Evolutionary conservation across 2,329 filamentous ascomycete genomes (phyloP), one percentile per base, ranked within the genome.

Genomic region (Neopestalotiopsis sp.): DNA sequence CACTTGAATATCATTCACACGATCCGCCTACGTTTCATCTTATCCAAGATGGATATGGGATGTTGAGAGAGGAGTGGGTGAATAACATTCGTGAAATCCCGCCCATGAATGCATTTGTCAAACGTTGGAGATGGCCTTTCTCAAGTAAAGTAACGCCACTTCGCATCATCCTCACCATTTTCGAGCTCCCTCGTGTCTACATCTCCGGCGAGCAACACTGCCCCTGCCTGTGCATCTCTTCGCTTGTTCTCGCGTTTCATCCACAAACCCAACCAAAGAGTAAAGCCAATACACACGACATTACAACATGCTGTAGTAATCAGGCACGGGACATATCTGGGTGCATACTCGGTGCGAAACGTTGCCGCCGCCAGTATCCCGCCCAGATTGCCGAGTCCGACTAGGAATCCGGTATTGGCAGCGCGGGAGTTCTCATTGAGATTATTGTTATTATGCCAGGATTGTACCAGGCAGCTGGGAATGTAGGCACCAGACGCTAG

Each of bases 391-490:
- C 83, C 84, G 7, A 87, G 73, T 0, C 83, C 84, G 5, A 85
- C 84, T 1, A 84, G 76, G 14, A 86, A 74, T 0, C 82, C 84
- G 1, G 83, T 86, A 10, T 82, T 84, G 0, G 84, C 83, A 4
- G 84, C 84, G 0, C 85, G 80, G 0, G 78, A 80, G 58, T 82
- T 86, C 75, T 88, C 85, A 30, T 83, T 81, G 7, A 85, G 75
- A 57, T 85, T 86, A 72, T 87, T 87, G 70, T 86, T 87, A 68
- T 86, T 86, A 69, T 86, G 80, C 84, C 85, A 85, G 1, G 80
- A 79, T 69, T 86, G 81, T 4, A 86, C 80, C n/a, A 87, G 75
- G 66, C 81, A 82, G 4, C 80, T 81, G 0, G 83, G 81, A 14
- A 84, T 84, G 70, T 85, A 86, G 1, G 84, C 79, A 28, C 81